Percentiles rank a stretch among this genome's conserved stretches.
These are phyloP conservation scores for Aspergillus panamensis DNA, from an alignment of 495 filamentous ascomycete genomes.

Conservation along the genomic window DNA sequence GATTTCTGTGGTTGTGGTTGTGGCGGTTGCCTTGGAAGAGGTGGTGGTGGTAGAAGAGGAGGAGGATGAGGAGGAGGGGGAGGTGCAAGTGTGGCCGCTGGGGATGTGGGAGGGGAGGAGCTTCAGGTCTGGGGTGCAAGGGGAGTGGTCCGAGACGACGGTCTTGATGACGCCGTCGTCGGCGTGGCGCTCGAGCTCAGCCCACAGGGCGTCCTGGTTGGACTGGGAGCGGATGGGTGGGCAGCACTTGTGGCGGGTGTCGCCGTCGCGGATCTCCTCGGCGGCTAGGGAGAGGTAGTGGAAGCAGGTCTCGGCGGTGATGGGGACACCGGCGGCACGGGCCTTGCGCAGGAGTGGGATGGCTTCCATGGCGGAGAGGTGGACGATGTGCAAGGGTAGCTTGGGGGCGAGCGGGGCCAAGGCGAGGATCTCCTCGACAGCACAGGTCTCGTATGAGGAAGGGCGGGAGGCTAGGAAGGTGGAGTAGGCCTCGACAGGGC, in stretches of 20 bases:
- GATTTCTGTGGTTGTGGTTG: constrained; percentile 1
- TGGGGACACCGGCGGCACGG: constrained; percentile 72
- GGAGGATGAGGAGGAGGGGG: too few relatives aligned
- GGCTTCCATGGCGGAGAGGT: constrained; percentile 88
- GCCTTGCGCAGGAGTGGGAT: constrained; percentile 84
- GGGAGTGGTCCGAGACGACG: constrained; percentile 94
- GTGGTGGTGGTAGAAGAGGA: constrained; percentile 61
- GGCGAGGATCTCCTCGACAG: constrained; percentile 80
- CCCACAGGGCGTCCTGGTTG: constrained; percentile 90
- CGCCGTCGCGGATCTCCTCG: constrained; percentile 80
- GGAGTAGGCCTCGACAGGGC: constrained; percentile 73
- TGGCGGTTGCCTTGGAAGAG: constrained; percentile 16
- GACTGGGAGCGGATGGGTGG: constrained; percentile 81
- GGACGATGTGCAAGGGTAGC: constrained; percentile 89
- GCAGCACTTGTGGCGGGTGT: constrained; percentile 97
- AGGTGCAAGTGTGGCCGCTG: constrained; percentile 25
- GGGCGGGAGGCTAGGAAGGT: constrained; percentile 94
- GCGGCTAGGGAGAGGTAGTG: constrained; percentile 93
- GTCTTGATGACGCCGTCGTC: constrained; percentile 82
- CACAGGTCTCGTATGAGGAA: constrained; percentile 85
- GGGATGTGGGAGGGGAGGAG: constrained; percentile 68
- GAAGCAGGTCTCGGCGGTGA: constrained; percentile 97
- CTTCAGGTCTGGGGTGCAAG: constrained; percentile 93
- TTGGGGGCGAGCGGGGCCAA: constrained; percentile 76
- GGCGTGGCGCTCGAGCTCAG: constrained; percentile 60